These are phyloP conservation scores for Cyclotella sp. DNA, from an alignment of 108 stramenopile genomes.

Conservation along the genomic window DNA sequence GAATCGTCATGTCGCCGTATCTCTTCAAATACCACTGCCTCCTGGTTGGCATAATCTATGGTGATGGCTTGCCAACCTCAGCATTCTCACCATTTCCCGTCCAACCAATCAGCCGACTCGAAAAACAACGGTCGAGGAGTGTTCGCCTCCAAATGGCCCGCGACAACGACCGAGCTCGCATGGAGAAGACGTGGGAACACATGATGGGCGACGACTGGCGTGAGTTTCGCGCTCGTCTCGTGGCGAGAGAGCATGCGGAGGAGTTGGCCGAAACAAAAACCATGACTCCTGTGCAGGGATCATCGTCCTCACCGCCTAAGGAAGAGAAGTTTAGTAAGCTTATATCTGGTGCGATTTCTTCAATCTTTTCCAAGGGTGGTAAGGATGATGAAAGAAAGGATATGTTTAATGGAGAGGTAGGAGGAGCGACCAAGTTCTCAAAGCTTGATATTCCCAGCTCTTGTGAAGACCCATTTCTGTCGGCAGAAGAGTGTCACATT, in stretches of 20 bases:
- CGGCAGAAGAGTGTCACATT: conserved; percentile 76
- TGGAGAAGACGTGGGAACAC: conserved; percentile 79
- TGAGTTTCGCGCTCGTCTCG: conserved; percentile 83
- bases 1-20: neutral
- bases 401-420: conserved; percentile 75
- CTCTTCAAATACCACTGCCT: neutral
- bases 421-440: conserved; percentile 53
- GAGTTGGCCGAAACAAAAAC: conserved; percentile 14
- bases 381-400: conserved; percentile 41
- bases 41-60: neutral
- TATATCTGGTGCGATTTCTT: conserved; percentile 76
- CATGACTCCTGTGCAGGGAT: conserved; percentile 14
- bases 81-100: neutral
- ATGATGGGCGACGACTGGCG: conserved; percentile 89
- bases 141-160: conserved; percentile 37
- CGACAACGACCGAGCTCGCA: conserved; percentile 79
- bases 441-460: conserved; percentile 25
- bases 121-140: neutral
- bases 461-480: conserved; percentile 79
- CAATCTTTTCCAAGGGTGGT: conserved; percentile 64
- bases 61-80: neutral
- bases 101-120: neutral
- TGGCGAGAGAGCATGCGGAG: conserved; percentile 71
- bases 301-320: conserved; percentile 10
- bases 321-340: conserved; percentile 72